Evolutionary conservation across 2,329 filamentous ascomycete genomes (phyloP), one percentile per base, ranked within the genome.

Genomic region (Metarhizium robertsii): DNA sequence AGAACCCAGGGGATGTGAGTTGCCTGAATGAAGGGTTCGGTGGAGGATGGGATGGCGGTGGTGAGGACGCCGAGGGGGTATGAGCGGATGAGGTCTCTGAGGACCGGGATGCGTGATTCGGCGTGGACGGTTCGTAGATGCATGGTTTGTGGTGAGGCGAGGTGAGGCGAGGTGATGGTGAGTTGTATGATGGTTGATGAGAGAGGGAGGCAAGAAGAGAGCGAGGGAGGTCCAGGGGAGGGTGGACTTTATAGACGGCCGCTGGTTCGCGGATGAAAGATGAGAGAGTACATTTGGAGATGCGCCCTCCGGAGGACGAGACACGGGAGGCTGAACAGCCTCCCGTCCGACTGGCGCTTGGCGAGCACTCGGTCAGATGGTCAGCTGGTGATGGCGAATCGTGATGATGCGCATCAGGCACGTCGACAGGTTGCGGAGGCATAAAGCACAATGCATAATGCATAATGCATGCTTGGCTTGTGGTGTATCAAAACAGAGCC

Each of bases 51-150:
- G 47, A 87, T 79, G 5, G 80, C 81, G 0, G 84, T 87, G 8
- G 81, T 86, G 7, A 87, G 63, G 14, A 86, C 71, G 1, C 84
- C 84, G 0, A 87, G 72, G 0, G 84, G 81, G 61, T 85, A 80
- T 14, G 79, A 73, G 20, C 73, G 74, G 61, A 87, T 81, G 53
- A 87, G 72, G 54, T 77, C 67, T 38, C 77, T 77, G 25, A 87
- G 74, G 2, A 69, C 68, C 0, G 71, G 67, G 54, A 81, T 70
- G 55, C 72, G 66, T 7, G 68, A 61, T 59, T 86, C 83, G 10
- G 74, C 77, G 65, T 85, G 81, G 16, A 66, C 73, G 11, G 66
- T 67, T 20, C 74, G 78, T 59, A 86, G 75, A 68, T 85, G 80
- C 84, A 87, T 86, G 49, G n/a, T 43, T 53, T 16, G n/a, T 4